A percentile compares a stretch with the other conserved stretches of the same genome.
phyloP scores from a whole-genome alignment of 1,284 basidiomycete species.

The Phylloporus sp. region DNA sequence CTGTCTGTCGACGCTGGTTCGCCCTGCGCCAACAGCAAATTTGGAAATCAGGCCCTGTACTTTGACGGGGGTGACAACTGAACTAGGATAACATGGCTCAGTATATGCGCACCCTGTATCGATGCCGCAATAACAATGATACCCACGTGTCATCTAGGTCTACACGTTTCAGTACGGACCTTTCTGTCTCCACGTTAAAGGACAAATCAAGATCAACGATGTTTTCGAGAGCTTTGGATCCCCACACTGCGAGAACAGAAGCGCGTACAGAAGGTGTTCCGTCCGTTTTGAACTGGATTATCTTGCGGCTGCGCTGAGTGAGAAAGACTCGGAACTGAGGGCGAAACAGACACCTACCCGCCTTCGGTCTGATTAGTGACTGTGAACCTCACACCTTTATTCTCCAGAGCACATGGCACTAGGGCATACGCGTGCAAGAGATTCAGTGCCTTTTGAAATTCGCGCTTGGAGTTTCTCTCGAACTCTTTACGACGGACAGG shows the following conservation, averaged over 20 bases:
- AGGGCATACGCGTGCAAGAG: conserved; percentile 92
- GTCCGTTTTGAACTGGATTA: conserved; percentile 75
- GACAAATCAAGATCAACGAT: conserved; percentile 75
- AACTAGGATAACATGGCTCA: conserved; percentile 14
- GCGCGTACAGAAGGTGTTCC: conserved; percentile 64
- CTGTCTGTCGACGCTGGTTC: conserved; percentile 83
- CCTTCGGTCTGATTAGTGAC: conserved; percentile 77
- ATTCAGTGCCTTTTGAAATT: conserved; percentile 85
- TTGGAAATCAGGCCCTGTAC: conserved; percentile 82
- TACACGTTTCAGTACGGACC: conserved; percentile 42
- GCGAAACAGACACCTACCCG: conserved; percentile 56
- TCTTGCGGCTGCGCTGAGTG: conserved; percentile 59
- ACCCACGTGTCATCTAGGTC: conserved; percentile 25
- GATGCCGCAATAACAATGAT: background rate
- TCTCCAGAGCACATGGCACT: conserved; percentile 66
- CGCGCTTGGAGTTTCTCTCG: conserved; percentile 88
- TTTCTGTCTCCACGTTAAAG: conserved; percentile 72
- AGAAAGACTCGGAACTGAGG: background rate
- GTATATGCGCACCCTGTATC: background rate
- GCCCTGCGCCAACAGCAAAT: conserved; percentile 72
- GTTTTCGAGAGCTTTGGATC: conserved; percentile 77
- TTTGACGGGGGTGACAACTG: conserved; percentile 48
- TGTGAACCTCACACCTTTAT: conserved; percentile 72
- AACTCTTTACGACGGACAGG: conserved; percentile 95
- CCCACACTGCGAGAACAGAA: conserved; percentile 84